Conservation (phyloP, 352 stramenopile genomes). For the Phytophthora citrophthora region DNA sequence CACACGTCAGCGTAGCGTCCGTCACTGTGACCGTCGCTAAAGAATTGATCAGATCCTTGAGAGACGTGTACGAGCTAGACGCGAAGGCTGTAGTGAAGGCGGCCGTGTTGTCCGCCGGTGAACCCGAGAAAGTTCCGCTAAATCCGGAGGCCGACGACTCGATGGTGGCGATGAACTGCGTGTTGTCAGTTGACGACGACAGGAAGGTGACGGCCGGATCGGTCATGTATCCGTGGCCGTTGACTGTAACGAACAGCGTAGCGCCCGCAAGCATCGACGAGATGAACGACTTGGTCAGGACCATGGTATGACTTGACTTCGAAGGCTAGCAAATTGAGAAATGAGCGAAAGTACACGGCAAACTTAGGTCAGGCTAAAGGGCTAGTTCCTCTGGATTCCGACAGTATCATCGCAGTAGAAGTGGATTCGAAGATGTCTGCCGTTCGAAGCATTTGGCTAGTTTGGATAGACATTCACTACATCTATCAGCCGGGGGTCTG, state of each 20-base stretch:
- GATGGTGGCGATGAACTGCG: slow-evolving; percentile 39
- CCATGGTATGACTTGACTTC: slow-evolving; percentile 11
- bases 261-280: slow-evolving; percentile 7
- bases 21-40: slow-evolving; percentile 23
- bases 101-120: slow-evolving; percentile 30
- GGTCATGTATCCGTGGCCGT: slow-evolving; percentile 37
- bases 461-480: background rate
- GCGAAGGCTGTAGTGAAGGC: slow-evolving; percentile 35
- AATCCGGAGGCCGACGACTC: slow-evolving; percentile 37
- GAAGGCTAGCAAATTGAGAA: slow-evolving; percentile 20
- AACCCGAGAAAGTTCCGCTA: slow-evolving; percentile 28
- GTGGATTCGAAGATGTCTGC: slow-evolving; percentile 10
- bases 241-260: slow-evolving; percentile 13
- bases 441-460: slow-evolving; percentile 5
- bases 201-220: slow-evolving; percentile 33
- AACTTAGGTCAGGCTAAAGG: background rate
- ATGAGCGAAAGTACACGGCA: background rate
- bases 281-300: slow-evolving; percentile 4
- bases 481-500: slow-evolving; percentile 10
- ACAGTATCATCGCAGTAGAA: slow-evolving; percentile 11
- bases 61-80: slow-evolving; percentile 33
- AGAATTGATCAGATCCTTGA: slow-evolving; percentile 32
- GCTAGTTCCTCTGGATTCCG: slow-evolving; percentile 1
- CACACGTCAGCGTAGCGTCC: slow-evolving; percentile 31
- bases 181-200: slow-evolving; percentile 33